Conservation (phyloP, 768 basidiomycete species). For the Coprinopsis marcescibilis region DNA sequence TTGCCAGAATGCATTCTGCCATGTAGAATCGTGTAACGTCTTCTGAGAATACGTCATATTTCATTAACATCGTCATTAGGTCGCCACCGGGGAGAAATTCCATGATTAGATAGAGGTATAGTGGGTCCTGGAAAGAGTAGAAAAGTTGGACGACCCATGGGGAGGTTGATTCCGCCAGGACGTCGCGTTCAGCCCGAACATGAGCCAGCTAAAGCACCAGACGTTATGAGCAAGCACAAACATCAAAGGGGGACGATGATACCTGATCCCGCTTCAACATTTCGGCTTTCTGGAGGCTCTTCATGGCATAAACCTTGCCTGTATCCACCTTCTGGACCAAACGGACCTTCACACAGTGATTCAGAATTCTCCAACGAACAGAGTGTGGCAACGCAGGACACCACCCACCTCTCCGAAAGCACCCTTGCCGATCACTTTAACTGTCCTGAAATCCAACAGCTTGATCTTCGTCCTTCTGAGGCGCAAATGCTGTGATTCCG, state of each 20-base stretch:
- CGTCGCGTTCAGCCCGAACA: slow-evolving; percentile 94
- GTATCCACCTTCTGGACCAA: slow-evolving; percentile 97
- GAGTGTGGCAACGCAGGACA: too few relatives aligned
- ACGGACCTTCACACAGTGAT: slow-evolving; percentile 54
- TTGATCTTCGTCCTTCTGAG: slow-evolving; percentile 91
- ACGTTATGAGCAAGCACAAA: too few relatives aligned
- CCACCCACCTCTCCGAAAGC: slow-evolving; percentile 88
- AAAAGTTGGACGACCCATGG: slow-evolving; percentile 97
- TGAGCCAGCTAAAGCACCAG: slow-evolving; percentile 89
- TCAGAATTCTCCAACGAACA: too few relatives aligned
- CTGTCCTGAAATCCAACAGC: slow-evolving; percentile 86
- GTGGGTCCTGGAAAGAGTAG: slow-evolving; percentile 96
- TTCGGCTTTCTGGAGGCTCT: slow-evolving; percentile 95
- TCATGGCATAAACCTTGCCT: slow-evolving; percentile 99
- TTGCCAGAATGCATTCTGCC: slow-evolving; percentile 96
- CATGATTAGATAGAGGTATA: slow-evolving; percentile 98
- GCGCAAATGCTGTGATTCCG: slow-evolving; percentile 87
- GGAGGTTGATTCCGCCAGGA: slow-evolving; percentile 93
- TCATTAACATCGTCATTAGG: slow-evolving; percentile 99
- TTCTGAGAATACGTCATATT: slow-evolving; percentile 98
- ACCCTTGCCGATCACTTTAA: slow-evolving; percentile 98
- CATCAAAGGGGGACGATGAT: slow-evolving; percentile 21
- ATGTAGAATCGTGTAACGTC: slow-evolving; percentile 99
- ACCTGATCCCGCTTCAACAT: slow-evolving; percentile 99
- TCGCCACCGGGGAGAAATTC: slow-evolving; percentile 84